phyloP scores from a whole-genome alignment of 495 filamentous ascomycete genomes.

The Tirmania nivea region DNA sequence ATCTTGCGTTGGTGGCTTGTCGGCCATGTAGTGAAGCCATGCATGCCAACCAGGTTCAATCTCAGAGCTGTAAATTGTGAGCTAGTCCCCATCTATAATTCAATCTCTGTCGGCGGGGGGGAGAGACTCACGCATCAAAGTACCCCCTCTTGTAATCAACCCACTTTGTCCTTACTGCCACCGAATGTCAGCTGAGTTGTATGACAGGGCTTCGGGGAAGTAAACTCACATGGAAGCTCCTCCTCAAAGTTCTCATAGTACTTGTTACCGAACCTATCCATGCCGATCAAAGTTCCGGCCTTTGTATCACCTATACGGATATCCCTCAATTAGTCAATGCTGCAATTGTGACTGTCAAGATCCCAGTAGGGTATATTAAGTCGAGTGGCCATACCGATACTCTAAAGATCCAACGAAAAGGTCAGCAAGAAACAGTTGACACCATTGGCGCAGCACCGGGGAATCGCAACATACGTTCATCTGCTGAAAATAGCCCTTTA shows the following conservation, averaged over 20 bases:
- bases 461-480: constrained; percentile 48
- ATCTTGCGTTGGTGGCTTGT: constrained; percentile 65
- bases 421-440: constrained; percentile 3
- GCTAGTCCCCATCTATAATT: no score
- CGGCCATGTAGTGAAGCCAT: constrained; percentile 85
- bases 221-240: constrained; percentile 51
- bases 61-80: constrained; percentile 33
- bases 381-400: constrained; percentile 7
- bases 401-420: constrained; percentile 1
- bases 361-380: neutral
- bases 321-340: constrained; percentile 1
- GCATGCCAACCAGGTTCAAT: constrained; percentile 96
- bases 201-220: neutral
- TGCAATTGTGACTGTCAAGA: neutral
- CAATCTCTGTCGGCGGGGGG: no score
- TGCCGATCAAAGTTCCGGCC: constrained; percentile 65
- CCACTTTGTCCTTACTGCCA: constrained; percentile 82
- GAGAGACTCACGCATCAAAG: constrained; percentile 47
- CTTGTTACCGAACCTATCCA: constrained; percentile 86
- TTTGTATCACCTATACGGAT: constrained; percentile 67
- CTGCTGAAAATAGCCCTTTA: constrained; percentile 83
- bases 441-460: neutral
- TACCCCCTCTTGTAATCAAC: constrained; percentile 83
- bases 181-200: constrained; percentile 10
- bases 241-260: constrained; percentile 85